A percentile compares a stretch with the other conserved stretches of the same genome.
phyloP scores from a whole-genome alignment of 179 eudicot genomes.

The Sideroxylon spinosum region DNA sequence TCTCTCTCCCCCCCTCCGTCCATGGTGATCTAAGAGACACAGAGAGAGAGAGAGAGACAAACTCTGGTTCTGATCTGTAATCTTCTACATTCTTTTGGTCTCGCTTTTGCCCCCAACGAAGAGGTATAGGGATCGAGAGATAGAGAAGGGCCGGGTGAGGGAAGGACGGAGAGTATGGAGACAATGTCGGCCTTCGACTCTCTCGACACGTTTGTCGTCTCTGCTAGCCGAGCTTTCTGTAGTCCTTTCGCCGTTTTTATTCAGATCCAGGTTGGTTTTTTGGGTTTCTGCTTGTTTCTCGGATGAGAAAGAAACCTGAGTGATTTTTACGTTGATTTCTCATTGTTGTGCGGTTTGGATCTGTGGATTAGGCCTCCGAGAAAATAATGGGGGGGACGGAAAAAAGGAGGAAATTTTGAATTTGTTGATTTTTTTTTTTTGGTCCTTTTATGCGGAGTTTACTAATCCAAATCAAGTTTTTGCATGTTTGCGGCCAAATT shows the following conservation, averaged over 20 bases:
- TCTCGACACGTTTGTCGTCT: constrained; percentile 48
- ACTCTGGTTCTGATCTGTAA: too few species aligned
- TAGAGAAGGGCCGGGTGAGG: too few species aligned
- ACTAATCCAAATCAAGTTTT: background rate
- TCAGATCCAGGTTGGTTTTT: constrained; percentile 71
- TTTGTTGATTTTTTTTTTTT: too few species aligned
- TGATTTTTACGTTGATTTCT: background rate
- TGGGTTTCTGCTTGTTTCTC: background rate
- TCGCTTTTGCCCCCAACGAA: too few species aligned
- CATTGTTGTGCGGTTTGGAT: background rate
- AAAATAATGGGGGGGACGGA: background rate
- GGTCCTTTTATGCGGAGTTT: too few species aligned
- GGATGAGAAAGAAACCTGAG: background rate
- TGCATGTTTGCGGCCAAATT: background rate
- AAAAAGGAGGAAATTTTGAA: too few species aligned
- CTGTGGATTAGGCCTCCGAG: constrained; percentile 1
- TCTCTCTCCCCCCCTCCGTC: background rate
- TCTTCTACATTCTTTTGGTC: too few species aligned
- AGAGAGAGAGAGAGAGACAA: background rate
- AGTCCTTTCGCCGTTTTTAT: constrained; percentile 45
- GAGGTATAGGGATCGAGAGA: background rate
- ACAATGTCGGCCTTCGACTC: constrained; percentile 43
- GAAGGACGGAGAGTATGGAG: background rate
- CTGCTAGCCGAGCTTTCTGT: constrained; percentile 55
- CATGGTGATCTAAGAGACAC: constrained; percentile 48